Evolutionary conservation across 2,329 filamentous ascomycete species (phyloP).

Genomic region (Blumeria hordei): DNA sequence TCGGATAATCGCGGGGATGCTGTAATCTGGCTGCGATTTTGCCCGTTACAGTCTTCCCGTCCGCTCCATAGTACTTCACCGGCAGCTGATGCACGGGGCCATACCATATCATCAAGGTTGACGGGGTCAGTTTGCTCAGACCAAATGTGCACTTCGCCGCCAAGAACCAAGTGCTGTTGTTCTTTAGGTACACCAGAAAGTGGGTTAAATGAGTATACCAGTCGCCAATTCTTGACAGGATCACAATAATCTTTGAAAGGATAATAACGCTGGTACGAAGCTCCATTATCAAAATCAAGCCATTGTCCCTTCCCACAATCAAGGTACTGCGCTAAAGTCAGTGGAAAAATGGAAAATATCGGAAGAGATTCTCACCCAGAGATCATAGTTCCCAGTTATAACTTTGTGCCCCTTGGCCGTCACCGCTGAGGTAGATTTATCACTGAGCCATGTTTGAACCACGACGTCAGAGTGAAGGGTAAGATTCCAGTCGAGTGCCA

Average conservation of each 20-base stretch:
- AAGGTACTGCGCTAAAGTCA: slow-evolving; percentile 31
- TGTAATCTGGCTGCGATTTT: slow-evolving; percentile 46
- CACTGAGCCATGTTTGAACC: slow-evolving; percentile 56
- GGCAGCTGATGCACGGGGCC: slow-evolving; percentile 52
- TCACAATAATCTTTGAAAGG: slow-evolving; percentile 65
- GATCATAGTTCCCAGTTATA: slow-evolving; percentile 53
- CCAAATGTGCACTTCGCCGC: slow-evolving; percentile 67
- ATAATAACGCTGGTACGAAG: slow-evolving; percentile 26
- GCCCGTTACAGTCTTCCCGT: slow-evolving; percentile 34
- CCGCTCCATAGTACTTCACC: slow-evolving; percentile 68
- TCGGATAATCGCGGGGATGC: slow-evolving; percentile 47
- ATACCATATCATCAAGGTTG: slow-evolving; percentile 54
- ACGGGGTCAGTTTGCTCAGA: slow-evolving; percentile 52
- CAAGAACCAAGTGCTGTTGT: slow-evolving; percentile 43
- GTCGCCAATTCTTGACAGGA: slow-evolving; percentile 58
- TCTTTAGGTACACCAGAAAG: slow-evolving; percentile 34
- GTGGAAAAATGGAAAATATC: background rate
- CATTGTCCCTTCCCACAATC: slow-evolving; percentile 65
- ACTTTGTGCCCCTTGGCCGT: slow-evolving; percentile 42
- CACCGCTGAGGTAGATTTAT: slow-evolving; percentile 31
- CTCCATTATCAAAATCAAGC: slow-evolving; percentile 42
- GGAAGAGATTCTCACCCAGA: slow-evolving; percentile 17
- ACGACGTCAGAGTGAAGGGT: slow-evolving; percentile 46
- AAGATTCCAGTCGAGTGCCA: slow-evolving; percentile 55
- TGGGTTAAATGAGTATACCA: slow-evolving; percentile 63